phyloP scores from a whole-genome alignment of 257 asterid genomes.

The Ajuga chamaepitys region DNA sequence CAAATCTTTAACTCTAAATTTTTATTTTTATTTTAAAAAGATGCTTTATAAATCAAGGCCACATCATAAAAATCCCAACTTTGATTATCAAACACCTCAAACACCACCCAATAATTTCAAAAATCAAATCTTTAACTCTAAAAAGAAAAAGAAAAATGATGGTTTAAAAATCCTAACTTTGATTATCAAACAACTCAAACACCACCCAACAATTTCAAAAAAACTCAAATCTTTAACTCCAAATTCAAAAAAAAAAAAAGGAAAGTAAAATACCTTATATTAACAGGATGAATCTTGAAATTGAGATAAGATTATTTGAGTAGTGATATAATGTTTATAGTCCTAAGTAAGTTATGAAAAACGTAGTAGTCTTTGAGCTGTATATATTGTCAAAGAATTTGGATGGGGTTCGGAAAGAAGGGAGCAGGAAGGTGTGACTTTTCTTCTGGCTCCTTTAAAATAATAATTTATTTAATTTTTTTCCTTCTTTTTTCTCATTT shows the following conservation, averaged over 20 bases:
- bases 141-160: no score
- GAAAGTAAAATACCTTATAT: slow-evolving; percentile 17
- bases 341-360: slow-evolving; percentile 14
- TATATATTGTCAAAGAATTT: slow-evolving; percentile 1
- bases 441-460: slow-evolving; percentile 35
- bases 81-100: not conserved
- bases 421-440: slow-evolving; percentile 71
- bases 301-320: not conserved
- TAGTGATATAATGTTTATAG: not conserved
- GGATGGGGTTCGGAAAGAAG: slow-evolving; percentile 23
- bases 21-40: no score
- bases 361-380: slow-evolving; percentile 21
- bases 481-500: not conserved
- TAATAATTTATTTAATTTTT: not conserved
- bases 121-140: slow-evolving; percentile 27
- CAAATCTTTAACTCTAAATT: not conserved
- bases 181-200: not conserved
- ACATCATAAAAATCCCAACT: not conserved
- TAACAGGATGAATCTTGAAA: not conserved
- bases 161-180: slow-evolving; percentile 19
- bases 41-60: no score
- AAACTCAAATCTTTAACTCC: not conserved
- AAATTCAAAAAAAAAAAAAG: no score
- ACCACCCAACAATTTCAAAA: not conserved
- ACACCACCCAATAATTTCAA: no score